These are phyloP conservation scores for Neurospora sp. DNA, from an alignment of 495 filamentous ascomycete species.

Conservation along the genomic window DNA sequence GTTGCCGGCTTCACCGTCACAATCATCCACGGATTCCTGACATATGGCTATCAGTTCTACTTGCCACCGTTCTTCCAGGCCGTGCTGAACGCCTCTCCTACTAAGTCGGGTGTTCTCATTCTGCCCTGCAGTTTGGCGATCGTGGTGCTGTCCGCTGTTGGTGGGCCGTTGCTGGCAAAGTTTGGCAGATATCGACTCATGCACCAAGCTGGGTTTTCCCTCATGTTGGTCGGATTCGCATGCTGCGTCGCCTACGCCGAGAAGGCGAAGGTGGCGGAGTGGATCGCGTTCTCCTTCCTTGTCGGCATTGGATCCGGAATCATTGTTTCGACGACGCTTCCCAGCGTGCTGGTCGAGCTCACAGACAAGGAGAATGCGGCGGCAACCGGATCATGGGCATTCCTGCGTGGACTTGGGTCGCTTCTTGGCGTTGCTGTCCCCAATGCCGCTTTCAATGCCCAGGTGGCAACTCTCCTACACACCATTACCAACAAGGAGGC, in stretches of 20 bases:
- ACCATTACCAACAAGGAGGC: neutral
- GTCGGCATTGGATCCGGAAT: conserved; percentile 26
- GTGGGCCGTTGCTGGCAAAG: conserved; percentile 31
- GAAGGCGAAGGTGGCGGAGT: conserved; percentile 14
- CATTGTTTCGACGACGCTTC: conserved; percentile 22
- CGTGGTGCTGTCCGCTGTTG: conserved; percentile 22
- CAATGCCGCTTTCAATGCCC: conserved; percentile 39
- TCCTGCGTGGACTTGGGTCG: conserved; percentile 36
- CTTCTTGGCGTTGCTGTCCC: conserved; percentile 42
- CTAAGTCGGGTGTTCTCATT: conserved; percentile 33
- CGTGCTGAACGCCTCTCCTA: conserved; percentile 22
- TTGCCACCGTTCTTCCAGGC: conserved; percentile 42
- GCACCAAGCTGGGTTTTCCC: conserved; percentile 27
- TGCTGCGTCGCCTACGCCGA: conserved; percentile 27
- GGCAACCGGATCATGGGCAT: conserved; percentile 35
- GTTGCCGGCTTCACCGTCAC: conserved; percentile 18
- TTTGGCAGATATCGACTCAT: conserved; percentile 36
- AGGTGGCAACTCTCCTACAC: conserved; percentile 8
- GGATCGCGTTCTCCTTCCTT: conserved; percentile 25
- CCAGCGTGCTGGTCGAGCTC: conserved; percentile 19
- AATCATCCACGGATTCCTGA: conserved; percentile 20
- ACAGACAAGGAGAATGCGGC: conserved; percentile 34
- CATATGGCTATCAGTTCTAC: conserved; percentile 35
- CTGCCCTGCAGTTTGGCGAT: conserved; percentile 36
- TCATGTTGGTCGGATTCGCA: conserved; percentile 31